Conservation (phyloP, 2,329 filamentous ascomycete genomes). For the Ceratocystis colombiana region DNA sequence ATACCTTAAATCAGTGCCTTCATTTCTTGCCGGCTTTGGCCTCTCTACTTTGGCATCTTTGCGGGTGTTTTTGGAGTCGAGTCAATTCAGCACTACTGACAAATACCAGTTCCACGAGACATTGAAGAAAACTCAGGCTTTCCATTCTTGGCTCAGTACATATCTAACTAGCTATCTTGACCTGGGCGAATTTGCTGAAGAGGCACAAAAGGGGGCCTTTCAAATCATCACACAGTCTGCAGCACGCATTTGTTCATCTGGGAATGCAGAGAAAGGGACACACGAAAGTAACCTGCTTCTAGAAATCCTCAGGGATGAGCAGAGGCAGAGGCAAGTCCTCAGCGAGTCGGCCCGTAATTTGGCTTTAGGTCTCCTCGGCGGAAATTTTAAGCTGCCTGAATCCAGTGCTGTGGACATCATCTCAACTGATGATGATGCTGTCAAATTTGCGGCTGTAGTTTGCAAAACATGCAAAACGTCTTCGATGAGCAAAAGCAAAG, state of each 20-base stretch:
- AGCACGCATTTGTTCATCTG: slow-evolving; percentile 54
- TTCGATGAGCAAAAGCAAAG: slow-evolving; percentile 51
- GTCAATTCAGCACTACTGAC: slow-evolving; percentile 70
- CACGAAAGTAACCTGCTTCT: slow-evolving; percentile 71
- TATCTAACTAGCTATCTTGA: slow-evolving; percentile 53
- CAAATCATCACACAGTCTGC: slow-evolving; percentile 58
- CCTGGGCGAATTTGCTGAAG: slow-evolving; percentile 42
- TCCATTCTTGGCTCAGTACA: slow-evolving; percentile 67
- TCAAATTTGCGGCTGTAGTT: slow-evolving; percentile 53
- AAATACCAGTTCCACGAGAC: slow-evolving; percentile 72
- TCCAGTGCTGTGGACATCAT: slow-evolving; percentile 50
- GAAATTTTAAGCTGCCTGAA: slow-evolving; percentile 54
- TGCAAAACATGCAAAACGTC: slow-evolving; percentile 66
- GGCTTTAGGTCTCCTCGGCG: slow-evolving; percentile 63
- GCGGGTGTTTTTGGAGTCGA: slow-evolving; percentile 61
- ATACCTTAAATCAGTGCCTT: slow-evolving; percentile 56
- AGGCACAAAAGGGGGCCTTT: slow-evolving; percentile 46
- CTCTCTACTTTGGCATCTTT: slow-evolving; percentile 72
- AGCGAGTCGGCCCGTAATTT: slow-evolving; percentile 58
- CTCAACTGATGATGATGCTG: slow-evolving; percentile 54
- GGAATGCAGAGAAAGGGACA: slow-evolving; percentile 58
- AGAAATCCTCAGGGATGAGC: slow-evolving; percentile 68
- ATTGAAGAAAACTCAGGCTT: slow-evolving; percentile 61
- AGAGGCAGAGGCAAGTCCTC: slow-evolving; percentile 52
- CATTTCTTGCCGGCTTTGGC: slow-evolving; percentile 71